These are phyloP conservation scores for Diaporthe sp. DNA, from an alignment of 2,329 filamentous ascomycete species.

Conservation along the genomic window DNA sequence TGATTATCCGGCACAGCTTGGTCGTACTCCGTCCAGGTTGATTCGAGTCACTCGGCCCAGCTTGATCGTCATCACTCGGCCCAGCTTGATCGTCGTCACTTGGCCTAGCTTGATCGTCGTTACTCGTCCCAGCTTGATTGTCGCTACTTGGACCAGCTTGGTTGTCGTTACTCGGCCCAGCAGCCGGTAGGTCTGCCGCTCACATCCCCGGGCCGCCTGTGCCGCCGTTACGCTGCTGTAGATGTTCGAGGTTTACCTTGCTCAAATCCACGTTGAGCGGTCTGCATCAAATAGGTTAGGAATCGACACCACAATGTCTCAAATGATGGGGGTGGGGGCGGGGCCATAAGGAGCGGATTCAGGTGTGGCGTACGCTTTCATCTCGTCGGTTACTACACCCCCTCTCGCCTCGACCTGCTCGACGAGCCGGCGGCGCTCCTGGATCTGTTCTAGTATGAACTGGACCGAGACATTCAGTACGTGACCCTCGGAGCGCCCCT, in stretches of 20 bases:
- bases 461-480: slow-evolving; percentile 81
- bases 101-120: too few species aligned
- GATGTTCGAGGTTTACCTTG: slow-evolving; percentile 34
- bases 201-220: neutral
- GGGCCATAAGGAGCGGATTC: neutral
- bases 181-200: neutral
- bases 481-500: slow-evolving; percentile 86
- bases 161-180: neutral
- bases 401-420: slow-evolving; percentile 70
- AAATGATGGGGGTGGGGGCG: too few species aligned
- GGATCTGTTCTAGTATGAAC: slow-evolving; percentile 71
- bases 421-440: slow-evolving; percentile 69
- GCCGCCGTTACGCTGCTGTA: slow-evolving; percentile 30
- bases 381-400: slow-evolving; percentile 61
- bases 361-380: slow-evolving; percentile 41
- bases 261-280: slow-evolving; percentile 31
- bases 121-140: too few species aligned
- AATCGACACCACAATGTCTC: too few species aligned
- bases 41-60: too few species aligned
- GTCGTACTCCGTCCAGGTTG: too few species aligned
- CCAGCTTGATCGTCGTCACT: too few species aligned
- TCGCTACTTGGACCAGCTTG: too few species aligned
- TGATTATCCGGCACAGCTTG: too few species aligned
- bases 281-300: neutral
- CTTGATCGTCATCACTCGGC: too few species aligned